These are phyloP conservation scores for Trichosporon sp. DNA, from an alignment of 1,284 basidiomycete genomes.

Conservation along the genomic window DNA sequence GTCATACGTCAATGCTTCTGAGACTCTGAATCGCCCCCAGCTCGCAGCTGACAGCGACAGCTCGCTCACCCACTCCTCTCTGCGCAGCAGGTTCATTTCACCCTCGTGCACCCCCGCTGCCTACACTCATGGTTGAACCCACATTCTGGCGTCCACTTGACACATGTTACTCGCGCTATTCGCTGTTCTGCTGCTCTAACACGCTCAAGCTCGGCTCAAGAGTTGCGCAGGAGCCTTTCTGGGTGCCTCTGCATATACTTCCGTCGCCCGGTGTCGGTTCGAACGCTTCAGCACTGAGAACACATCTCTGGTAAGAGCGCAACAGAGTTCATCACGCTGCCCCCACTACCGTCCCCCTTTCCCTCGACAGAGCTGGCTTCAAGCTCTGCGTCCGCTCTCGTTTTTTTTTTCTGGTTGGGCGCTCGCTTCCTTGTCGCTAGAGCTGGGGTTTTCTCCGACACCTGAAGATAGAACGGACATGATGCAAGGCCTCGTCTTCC, in stretches of 20 bases:
- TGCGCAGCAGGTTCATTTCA: neutral
- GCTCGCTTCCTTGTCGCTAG: neutral
- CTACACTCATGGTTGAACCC: neutral
- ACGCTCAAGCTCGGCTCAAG: neutral
- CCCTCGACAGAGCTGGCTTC: neutral
- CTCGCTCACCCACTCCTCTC: neutral
- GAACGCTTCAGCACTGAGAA: conserved; percentile 1
- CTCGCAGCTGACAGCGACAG: neutral
- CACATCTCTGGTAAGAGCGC: neutral
- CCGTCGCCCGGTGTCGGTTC: neutral
- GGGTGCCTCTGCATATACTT: neutral
- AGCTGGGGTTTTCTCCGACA: neutral
- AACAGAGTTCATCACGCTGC: conserved; percentile 1
- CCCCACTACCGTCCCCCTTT: neutral
- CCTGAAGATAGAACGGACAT: no score
- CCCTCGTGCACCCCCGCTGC: neutral
- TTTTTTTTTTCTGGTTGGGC: neutral
- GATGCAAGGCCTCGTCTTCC: neutral
- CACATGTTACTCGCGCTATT: neutral
- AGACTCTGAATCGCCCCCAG: neutral
- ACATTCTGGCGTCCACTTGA: conserved; percentile 6
- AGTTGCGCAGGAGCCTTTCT: neutral
- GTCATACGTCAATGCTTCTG: neutral
- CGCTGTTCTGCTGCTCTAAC: neutral
- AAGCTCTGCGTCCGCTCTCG: conserved; percentile 1